These are phyloP conservation scores for Erodium texanum DNA, from an alignment of 441 rosid genomes.

Conservation along the genomic window DNA sequence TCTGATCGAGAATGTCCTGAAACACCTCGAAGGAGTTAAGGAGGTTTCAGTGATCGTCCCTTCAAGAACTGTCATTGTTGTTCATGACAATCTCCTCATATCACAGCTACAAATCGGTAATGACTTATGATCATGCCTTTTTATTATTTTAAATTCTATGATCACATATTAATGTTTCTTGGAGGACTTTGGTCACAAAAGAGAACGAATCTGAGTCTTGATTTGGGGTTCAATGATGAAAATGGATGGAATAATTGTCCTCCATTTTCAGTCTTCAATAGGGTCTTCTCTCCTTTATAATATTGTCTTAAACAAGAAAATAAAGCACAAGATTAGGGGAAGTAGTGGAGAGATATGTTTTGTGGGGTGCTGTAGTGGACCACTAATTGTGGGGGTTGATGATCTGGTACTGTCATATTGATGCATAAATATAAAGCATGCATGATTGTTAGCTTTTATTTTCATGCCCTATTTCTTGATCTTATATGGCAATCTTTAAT, in stretches of 20 bases:
- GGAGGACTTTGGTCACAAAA: no score
- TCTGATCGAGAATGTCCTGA: conserved; percentile 53
- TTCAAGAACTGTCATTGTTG: conserved; percentile 68
- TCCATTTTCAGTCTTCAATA: no score
- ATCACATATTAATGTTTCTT: no score
- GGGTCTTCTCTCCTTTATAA: background rate
- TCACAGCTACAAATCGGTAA: conserved; percentile 77
- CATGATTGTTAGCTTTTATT: background rate
- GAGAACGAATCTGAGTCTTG: no score
- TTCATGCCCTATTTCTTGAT: background rate
- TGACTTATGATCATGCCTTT: no score
- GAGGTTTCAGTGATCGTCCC: conserved; percentile 66
- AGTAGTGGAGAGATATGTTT: background rate
- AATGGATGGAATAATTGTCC: background rate
- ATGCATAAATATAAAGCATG: background rate
- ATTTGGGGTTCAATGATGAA: no score
- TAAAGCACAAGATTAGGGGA: background rate
- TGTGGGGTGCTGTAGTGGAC: background rate
- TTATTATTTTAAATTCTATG: no score
- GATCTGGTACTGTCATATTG: background rate
- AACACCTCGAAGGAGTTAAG: conserved; percentile 48
- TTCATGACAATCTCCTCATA: conserved; percentile 54
- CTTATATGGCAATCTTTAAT: background rate
- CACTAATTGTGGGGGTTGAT: background rate
- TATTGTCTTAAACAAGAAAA: background rate